Conservation (phyloP, 495 filamentous ascomycete species). For the Neurospora hispaniola region DNA sequence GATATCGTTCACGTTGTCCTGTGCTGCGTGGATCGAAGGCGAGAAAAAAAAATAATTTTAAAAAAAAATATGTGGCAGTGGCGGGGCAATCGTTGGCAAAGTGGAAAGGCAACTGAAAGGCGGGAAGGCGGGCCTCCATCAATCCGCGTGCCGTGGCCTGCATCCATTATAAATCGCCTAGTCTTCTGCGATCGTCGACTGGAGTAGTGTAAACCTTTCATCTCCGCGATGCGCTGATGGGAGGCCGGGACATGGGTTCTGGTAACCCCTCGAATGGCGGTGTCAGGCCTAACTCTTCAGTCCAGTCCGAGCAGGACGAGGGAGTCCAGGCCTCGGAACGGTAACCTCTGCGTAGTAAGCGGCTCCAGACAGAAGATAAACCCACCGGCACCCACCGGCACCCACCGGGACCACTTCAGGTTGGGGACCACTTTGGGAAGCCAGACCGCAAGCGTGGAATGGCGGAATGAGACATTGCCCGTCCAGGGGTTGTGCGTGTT, state of each 20-base stretch:
- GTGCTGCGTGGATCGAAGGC: not conserved
- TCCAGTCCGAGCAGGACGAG: not conserved
- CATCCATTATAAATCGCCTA: not conserved
- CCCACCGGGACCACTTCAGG: not conserved
- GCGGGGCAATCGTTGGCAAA: not conserved
- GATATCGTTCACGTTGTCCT: not conserved
- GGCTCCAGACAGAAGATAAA: not conserved
- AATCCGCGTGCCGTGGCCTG: not conserved
- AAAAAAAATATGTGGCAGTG: not conserved
- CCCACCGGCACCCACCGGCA: not conserved
- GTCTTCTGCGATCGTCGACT: not conserved
- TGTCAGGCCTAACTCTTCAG: not conserved
- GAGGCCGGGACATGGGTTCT: not conserved
- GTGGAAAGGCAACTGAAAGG: not conserved
- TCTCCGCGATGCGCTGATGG: not conserved
- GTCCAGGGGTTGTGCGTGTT: not conserved
- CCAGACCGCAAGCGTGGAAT: slow-evolving; percentile 1
- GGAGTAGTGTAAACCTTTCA: not conserved
- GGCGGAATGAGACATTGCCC: not conserved
- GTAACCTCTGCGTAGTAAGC: not conserved
- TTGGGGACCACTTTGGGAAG: not conserved
- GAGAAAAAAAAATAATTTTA: not conserved
- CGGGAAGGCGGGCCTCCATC: not conserved
- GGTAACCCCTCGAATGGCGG: not conserved
- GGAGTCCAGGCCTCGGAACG: not conserved